Evolutionary conservation across 225 moss, liverwort and hornwort species (phyloP), one percentile per base, ranked within the genome.

Genomic region (Climacium dendroides): DNA sequence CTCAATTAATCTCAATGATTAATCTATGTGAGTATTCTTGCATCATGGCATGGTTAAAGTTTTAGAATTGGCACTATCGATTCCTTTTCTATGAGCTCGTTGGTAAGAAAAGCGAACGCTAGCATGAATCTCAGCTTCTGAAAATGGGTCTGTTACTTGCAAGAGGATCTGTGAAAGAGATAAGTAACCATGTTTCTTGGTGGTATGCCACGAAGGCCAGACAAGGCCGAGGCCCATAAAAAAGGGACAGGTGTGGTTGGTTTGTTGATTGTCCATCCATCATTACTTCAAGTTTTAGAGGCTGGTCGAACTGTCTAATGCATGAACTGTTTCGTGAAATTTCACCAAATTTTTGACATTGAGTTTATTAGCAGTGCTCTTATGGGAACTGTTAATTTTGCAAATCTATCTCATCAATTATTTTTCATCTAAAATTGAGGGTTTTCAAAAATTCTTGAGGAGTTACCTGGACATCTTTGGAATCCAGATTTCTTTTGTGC

Each of bases 191-290:
- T 99, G 99, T 99, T 97, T 95, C 88, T 97, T 29, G 99, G 99
- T 82, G 96, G 95, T 74, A 91, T 99, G 52, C 97, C 99, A 9
- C 95, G 99, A 65, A 92, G 99, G 91, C 99, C 99, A 35, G 99
- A 99, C 83, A 99, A 97, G 91, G 95, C 92, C 25, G 96, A 95
- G 91, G 97, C 99, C 63, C 95, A 96, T 71, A 91, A 93, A 89
- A 45, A 81, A 24, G 12, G 62, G 29, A 39, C 62, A 13, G 48
- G 65, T 59, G 47, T 78, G 13, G 25, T 35, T 48, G n/a, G n/a
- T 59, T 48, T 52, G 35, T 20, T 72, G 37, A 61, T 72, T 50
- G 32, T 47, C 10, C 19, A 25, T 34, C 22, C 34, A 45, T 63
- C 48, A 37, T 80, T 35, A 7, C 19, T 29, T 72, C 12, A 29